These are phyloP conservation scores for Suillus cothurnatus DNA, from an alignment of 768 basidiomycete species.

Conservation along the genomic window DNA sequence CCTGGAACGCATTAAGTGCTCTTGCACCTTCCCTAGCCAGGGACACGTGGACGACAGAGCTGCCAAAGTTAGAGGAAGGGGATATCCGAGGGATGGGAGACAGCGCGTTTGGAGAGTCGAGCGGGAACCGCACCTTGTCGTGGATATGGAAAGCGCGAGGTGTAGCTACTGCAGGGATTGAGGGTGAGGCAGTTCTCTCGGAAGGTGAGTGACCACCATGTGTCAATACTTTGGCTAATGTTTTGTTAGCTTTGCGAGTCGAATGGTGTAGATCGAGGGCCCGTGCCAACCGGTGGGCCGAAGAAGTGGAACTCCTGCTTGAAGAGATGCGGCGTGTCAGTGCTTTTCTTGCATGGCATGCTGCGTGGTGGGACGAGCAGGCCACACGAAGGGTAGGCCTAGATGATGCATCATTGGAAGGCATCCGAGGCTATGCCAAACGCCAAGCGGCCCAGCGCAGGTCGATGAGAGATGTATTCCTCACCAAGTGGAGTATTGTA, in stretches of 20 bases:
- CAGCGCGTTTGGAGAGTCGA: background rate
- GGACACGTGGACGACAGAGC: background rate
- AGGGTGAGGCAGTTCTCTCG: background rate
- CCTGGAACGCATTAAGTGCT: background rate
- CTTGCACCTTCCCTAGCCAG: background rate
- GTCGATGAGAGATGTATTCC: background rate
- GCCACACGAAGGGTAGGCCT: background rate
- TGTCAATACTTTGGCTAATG: background rate
- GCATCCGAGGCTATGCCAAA: background rate
- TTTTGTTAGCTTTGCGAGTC: slow-evolving; percentile 2
- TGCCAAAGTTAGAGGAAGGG: background rate
- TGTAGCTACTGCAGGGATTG: background rate
- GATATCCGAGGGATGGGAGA: background rate
- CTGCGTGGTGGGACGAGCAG: slow-evolving; percentile 1
- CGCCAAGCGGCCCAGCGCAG: background rate
- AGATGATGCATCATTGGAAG: background rate
- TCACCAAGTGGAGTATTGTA: background rate
- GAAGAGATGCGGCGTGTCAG: background rate
- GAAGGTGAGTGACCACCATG: background rate
- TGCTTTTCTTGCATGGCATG: slow-evolving; percentile 2
- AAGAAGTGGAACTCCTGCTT: background rate
- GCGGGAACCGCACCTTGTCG: background rate
- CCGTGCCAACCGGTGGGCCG: background rate
- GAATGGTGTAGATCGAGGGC: slow-evolving; percentile 2
- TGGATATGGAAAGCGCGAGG: slow-evolving; percentile 5